phyloP scores from a whole-genome alignment of 768 basidiomycete genomes.

The Cystobasidium onofrii region DNA sequence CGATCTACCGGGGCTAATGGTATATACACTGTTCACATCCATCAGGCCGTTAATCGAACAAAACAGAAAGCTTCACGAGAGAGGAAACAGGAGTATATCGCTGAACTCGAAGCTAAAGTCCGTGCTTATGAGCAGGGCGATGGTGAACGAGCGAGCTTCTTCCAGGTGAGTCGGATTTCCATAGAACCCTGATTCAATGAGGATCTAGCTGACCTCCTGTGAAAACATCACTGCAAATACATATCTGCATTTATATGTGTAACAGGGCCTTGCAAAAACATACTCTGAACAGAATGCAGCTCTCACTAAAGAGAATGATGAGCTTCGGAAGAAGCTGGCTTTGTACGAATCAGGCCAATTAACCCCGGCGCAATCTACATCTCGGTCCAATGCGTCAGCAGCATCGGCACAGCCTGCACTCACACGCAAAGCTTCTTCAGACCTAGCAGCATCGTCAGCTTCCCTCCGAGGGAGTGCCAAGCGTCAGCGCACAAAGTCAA shows the following conservation, averaged over 20 bases:
- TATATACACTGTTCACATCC: background rate
- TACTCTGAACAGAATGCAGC: conserved; percentile 22
- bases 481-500: conserved; percentile 20
- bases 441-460: background rate
- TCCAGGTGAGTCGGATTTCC: conserved; percentile 17
- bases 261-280: conserved; percentile 16
- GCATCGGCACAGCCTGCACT: background rate
- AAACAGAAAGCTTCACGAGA: conserved; percentile 38
- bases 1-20: no score
- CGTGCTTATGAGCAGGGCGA: conserved; percentile 19
- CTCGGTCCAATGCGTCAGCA: background rate
- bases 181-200: no score
- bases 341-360: background rate
- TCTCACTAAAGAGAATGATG: conserved; percentile 29
- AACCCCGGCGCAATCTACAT: background rate
- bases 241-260: background rate
- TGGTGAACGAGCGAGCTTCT: conserved; percentile 32
- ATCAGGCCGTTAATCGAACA: conserved; percentile 8
- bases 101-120: conserved; percentile 38
- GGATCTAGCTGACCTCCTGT: no score
- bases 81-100: conserved; percentile 39
- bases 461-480: background rate
- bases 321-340: background rate
- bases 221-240: background rate
- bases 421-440: conserved; percentile 1